Percentiles rank a stretch among this genome's conserved stretches.
Conservation (phyloP, 2,329 filamentous ascomycete genomes). For the Xylaria sp. region DNA sequence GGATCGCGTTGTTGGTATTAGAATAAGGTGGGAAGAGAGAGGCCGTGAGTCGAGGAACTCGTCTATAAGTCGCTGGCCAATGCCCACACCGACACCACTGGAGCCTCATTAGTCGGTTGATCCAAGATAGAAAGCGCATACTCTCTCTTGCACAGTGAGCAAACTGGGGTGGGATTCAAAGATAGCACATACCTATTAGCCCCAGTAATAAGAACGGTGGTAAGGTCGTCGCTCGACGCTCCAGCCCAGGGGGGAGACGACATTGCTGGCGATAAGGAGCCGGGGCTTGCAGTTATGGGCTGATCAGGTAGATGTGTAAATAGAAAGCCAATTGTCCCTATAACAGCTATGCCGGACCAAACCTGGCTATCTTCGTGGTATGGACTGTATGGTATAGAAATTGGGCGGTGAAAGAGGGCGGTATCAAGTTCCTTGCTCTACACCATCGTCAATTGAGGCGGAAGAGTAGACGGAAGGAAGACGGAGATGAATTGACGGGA, state of each 20-base stretch:
- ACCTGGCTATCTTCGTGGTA: neutral
- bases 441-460: no score
- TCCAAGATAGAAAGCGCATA: neutral
- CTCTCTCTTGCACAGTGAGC: neutral
- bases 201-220: conserved; percentile 42
- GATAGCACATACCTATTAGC: conserved; percentile 41
- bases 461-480: no score
- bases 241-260: conserved; percentile 41
- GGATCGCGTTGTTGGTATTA: conserved; percentile 85
- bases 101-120: conserved; percentile 4
- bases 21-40: conserved; percentile 70
- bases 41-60: conserved; percentile 79
- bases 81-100: conserved; percentile 86
- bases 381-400: conserved; percentile 8
- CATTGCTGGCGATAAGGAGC: conserved; percentile 25
- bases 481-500: no score
- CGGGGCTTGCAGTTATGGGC: neutral
- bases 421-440: conserved; percentile 3
- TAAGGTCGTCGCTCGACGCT: conserved; percentile 41
- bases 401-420: conserved; percentile 34
- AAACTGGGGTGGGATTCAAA: neutral
- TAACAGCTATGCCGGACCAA: no score
- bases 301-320: neutral
- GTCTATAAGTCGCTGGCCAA: conserved; percentile 84
- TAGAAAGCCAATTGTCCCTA: neutral